These are phyloP conservation scores for Cyanodermella asteris DNA, from an alignment of 2,329 filamentous ascomycete genomes.

Conservation along the genomic window DNA sequence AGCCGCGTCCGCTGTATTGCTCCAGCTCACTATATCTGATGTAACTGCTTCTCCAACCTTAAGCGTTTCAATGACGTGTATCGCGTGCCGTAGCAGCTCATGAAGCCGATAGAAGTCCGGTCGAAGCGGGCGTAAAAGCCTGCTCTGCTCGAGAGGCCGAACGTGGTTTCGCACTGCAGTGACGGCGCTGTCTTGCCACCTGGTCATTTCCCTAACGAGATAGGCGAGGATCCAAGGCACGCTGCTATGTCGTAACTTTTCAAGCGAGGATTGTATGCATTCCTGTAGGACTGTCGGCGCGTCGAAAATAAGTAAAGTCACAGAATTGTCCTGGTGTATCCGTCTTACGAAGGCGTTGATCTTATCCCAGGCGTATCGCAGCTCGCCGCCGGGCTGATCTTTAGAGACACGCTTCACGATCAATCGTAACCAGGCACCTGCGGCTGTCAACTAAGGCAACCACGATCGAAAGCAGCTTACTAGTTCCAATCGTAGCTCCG, in stretches of 20 bases:
- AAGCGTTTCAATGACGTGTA: slow-evolving; percentile 14
- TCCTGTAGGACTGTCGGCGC: background rate
- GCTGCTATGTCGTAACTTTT: slow-evolving; percentile 2
- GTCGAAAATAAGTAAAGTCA: slow-evolving; percentile 8
- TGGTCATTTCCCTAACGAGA: slow-evolving; percentile 9
- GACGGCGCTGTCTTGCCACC: slow-evolving; percentile 12
- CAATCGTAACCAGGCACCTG: slow-evolving; percentile 10
- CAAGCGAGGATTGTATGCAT: slow-evolving; percentile 1
- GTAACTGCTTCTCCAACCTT: slow-evolving; percentile 13
- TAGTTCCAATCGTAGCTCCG: slow-evolving; percentile 1
- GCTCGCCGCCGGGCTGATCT: background rate
- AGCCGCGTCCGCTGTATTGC: slow-evolving; percentile 7
- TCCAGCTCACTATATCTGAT: slow-evolving; percentile 11
- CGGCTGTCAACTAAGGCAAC: background rate
- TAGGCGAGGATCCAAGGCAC: slow-evolving; percentile 8
- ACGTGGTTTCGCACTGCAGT: slow-evolving; percentile 14
- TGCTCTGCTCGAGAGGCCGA: slow-evolving; percentile 13
- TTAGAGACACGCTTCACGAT: slow-evolving; percentile 7
- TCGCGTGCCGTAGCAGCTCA: slow-evolving; percentile 14
- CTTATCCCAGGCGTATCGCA: slow-evolving; percentile 9
- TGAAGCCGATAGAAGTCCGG: slow-evolving; percentile 9
- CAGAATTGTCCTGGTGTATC: slow-evolving; percentile 1
- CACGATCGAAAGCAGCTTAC: slow-evolving; percentile 1
- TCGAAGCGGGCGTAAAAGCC: background rate
- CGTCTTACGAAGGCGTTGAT: slow-evolving; percentile 8